Conservation (phyloP, 2,329 filamentous ascomycete species). For the Geosmithia putterillii region DNA sequence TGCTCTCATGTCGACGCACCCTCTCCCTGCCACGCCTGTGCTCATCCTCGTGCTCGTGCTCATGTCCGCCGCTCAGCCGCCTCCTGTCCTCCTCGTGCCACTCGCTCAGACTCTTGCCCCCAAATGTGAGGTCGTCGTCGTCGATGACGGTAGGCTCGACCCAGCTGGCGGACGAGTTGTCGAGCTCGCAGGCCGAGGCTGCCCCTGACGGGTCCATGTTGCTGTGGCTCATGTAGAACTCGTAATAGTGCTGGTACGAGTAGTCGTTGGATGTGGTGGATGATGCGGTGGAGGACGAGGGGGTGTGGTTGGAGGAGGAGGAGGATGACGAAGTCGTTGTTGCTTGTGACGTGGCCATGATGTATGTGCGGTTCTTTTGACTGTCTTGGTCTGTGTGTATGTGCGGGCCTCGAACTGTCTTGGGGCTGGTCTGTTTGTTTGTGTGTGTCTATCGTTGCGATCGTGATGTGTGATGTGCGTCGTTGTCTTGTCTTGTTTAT, state of each 20-base stretch:
- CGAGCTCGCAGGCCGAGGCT: conserved; percentile 18
- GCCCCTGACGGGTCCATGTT: conserved; percentile 14
- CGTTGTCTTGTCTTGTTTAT: no score
- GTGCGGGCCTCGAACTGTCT: no score
- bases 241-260: conserved; percentile 1
- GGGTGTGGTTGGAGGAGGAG: no score
- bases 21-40: conserved; percentile 25
- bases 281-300: neutral
- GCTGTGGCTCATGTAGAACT: conserved; percentile 19
- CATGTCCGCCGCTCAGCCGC: conserved; percentile 19
- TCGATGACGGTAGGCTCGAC: conserved; percentile 44
- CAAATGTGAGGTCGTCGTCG: conserved; percentile 48
- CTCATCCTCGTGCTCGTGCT: conserved; percentile 23
- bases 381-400: no score
- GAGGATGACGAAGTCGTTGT: neutral
- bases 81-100: conserved; percentile 49
- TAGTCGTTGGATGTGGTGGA: neutral
- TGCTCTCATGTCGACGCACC: conserved; percentile 11
- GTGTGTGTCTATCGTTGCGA: no score
- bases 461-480: no score
- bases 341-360: neutral
- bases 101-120: conserved; percentile 44
- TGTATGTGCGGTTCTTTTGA: neutral
- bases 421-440: no score
- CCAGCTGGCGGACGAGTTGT: conserved; percentile 26